Percentiles rank a stretch among this genome's conserved stretches.
Conservation (phyloP, 176 grass and related monocot species). For the Avena insularis region DNA sequence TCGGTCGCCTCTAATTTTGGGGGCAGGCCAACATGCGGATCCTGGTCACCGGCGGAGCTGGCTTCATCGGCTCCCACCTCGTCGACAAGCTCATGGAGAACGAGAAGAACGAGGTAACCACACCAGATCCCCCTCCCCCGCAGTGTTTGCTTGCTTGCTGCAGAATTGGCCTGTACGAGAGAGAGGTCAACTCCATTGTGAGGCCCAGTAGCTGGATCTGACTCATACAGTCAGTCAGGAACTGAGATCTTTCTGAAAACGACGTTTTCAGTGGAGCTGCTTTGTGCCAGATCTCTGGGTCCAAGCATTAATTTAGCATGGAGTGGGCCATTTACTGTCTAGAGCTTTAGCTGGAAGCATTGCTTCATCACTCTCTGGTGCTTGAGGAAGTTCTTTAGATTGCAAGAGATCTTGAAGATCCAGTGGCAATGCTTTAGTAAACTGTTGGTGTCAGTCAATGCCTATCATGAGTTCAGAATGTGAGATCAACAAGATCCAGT, state of each 20-base stretch:
- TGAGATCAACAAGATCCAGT: neutral
- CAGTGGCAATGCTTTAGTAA: constrained; percentile 29
- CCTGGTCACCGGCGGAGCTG: constrained; percentile 95
- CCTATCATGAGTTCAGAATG: neutral
- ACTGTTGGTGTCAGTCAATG: neutral
- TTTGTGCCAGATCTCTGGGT: constrained; percentile 41
- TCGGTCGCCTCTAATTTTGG: neutral
- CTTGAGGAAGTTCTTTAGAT: neutral
- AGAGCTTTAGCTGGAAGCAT: constrained; percentile 32
- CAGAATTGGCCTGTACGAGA: neutral
- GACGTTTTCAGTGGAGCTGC: constrained; percentile 31
- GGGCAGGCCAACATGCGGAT: constrained; percentile 90
- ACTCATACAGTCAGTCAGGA: neutral
- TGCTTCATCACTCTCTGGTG: neutral
- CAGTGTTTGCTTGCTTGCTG: constrained; percentile 31
- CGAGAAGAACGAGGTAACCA: constrained; percentile 95
- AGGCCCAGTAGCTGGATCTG: constrained; percentile 29
- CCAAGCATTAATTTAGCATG: constrained; percentile 39
- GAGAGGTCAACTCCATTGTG: constrained; percentile 28
- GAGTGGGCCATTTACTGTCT: neutral
- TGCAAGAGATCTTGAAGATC: constrained; percentile 34
- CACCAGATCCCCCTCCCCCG: neutral
- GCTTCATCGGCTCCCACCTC: constrained; percentile 98
- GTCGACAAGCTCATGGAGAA: constrained; percentile 99
- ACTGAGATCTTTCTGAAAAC: constrained; percentile 43